These are phyloP conservation scores for Hymenoscyphus fructigenus DNA, from an alignment of 2,329 filamentous ascomycete species.

Conservation along the genomic window DNA sequence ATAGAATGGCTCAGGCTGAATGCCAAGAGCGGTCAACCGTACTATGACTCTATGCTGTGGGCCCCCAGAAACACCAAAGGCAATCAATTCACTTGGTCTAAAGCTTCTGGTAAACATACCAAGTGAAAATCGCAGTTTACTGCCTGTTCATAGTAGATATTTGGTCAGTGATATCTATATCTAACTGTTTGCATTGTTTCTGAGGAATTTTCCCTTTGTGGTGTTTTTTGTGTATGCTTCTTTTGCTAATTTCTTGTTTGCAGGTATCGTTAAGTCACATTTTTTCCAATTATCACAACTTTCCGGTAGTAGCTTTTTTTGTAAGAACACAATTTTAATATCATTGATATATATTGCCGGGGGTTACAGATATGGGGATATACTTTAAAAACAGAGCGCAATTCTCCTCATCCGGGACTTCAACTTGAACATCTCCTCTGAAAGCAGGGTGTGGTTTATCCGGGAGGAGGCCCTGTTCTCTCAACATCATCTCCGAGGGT, in stretches of 20 bases:
- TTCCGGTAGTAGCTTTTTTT: background rate
- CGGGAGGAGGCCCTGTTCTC: background rate
- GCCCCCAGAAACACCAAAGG: background rate
- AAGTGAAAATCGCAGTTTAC: background rate
- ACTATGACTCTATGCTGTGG: background rate
- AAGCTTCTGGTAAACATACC: background rate
- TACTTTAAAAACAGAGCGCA: constrained; percentile 1
- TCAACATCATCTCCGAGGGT: background rate
- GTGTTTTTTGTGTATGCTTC: background rate
- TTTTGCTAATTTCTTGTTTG: background rate
- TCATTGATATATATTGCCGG: background rate
- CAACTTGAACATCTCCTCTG: background rate
- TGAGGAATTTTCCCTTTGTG: no score
- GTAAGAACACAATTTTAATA: background rate
- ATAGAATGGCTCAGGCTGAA: background rate
- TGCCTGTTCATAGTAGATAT: background rate
- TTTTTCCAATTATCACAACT: background rate
- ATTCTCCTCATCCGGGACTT: background rate
- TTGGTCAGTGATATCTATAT: background rate
- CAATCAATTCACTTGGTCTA: background rate
- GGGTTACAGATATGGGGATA: background rate
- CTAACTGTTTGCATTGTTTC: background rate
- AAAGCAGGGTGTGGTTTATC: background rate
- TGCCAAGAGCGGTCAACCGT: background rate
- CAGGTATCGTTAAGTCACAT: background rate